Base-by-base conservation (phyloP, 108 stramenopile species). In the Nitzschia palea region DNA sequence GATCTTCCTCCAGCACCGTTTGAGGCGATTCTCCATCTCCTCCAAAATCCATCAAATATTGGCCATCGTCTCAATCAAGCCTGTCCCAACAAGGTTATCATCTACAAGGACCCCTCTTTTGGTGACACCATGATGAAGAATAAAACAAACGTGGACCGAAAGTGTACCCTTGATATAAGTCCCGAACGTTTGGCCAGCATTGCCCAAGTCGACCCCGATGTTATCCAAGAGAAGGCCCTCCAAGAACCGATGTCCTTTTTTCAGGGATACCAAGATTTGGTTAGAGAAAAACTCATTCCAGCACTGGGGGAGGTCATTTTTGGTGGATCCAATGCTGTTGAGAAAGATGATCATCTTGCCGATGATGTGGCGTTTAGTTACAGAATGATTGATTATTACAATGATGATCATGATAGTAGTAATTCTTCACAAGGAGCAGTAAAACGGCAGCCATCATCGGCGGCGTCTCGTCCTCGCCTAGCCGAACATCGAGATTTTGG, bases 401-500 rank as follows among this genome's bases (percentile, higher is more conserved):
- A 9, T 51, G 9, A 9, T n/a, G 20, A n/a, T 15, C 5, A 51
- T 15, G 48, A 51, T 6, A 23, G 6, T 9, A 6, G 12, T 10
- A 10, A 6, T 10, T 40, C 37, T 10, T 40, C 37, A 40, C 35
- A 56, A 28, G 28, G 28, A 28, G 52, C 10, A 20, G 45, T 45
- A n/a, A 14, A 61, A 8, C 23, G 9, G 0, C 28, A 44, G 17
- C 27, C 12, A 4, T n/a, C 29, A 28, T 42, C 37, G 6, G 27
- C 62, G 6, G 47, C 44, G 17, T 42, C 33, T n/a, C 58, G 45
- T 29, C 73, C 65, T 30, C 65, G 73, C 55, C 65, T 63, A 22
- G 73, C 63, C 15, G 73, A 74, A 67, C 73, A 74, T 33, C 65
- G 56, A 3, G 73, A 74, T 36, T 74, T 74, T 59, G 73, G 73